Base-by-base conservation (phyloP, 2,329 filamentous ascomycete genomes). In the Diatrype stigma region DNA sequence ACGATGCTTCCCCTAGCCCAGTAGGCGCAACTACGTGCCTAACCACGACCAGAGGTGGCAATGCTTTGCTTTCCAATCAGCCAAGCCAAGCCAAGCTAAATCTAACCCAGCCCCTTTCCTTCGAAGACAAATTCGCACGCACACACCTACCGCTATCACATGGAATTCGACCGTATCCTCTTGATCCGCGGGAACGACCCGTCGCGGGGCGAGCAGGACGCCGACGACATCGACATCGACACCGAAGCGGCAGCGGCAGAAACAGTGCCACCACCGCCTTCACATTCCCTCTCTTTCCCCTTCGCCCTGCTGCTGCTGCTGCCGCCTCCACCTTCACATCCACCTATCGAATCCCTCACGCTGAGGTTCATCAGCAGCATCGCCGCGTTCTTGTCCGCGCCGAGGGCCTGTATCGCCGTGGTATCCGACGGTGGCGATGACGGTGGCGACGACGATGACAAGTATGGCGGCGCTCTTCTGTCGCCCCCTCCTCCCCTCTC, bases 281-380 rank as follows among this genome's bases (percentile, higher is more conserved):
- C 35, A 21, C 19, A 6, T 17, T 45, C 48, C 19, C 32, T 47
- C 45, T 11, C 35, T 21, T 48, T 38, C 19, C 35, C 46, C 42
- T 28, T 51, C 30, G 28, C 38, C 23, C 26, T 22, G n/a, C 28
- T n/a, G 6, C n/a, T n/a, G 46, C 30, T 22, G n/a, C 28, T n/a
- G 6, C n/a, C 32, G 46, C 30, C 32, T 3, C 32, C 26, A 32
- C 35, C 42, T 3, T 22, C 30, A 34, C 22, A 42, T 17, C 46
- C 37, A 7, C 55, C 51, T 4, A 58, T 52, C 19, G 59, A 50
- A 54, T 74, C 72, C 47, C 67, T 61, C 19, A 76, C 67, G 51
- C 73, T 73, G 23, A 79, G 67, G 47, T 75, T 74, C 73, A 79
- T 71, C 35, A 79, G 61, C 6, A 77, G 60, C 52, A 74, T 63